Evolutionary conservation across 2,329 filamentous ascomycete genomes (phyloP).

Genomic region (Colletotrichum lindemuthianum): DNA sequence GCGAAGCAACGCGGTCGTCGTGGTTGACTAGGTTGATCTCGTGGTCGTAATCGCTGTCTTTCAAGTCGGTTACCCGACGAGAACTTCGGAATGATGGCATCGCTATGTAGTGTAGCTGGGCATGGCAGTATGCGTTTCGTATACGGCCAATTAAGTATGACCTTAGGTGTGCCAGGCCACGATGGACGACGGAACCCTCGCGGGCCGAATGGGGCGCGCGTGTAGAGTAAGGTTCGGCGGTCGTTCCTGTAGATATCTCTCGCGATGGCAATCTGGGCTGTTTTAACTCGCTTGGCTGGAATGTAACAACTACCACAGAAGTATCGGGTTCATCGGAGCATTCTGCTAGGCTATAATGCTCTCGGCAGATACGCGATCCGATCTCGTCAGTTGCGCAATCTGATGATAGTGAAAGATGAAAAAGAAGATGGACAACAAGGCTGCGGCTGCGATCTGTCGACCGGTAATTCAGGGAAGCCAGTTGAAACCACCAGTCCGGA

Average conservation of each 20-base stretch:
- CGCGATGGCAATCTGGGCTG: background rate
- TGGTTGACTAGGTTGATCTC: conserved; percentile 76
- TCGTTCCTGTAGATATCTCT: background rate
- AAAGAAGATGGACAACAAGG: conserved; percentile 1
- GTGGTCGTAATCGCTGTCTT: conserved; percentile 74
- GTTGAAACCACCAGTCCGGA: conserved; percentile 22
- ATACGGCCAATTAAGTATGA: background rate
- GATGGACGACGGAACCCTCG: background rate
- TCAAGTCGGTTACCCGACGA: conserved; percentile 64
- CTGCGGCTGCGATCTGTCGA: background rate
- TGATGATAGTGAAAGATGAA: too few species aligned
- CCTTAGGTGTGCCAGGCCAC: background rate
- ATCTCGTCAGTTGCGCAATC: too few species aligned
- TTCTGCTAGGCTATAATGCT: too few species aligned
- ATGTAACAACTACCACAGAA: background rate
- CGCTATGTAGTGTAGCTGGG: conserved; percentile 34
- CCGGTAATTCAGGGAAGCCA: conserved; percentile 15
- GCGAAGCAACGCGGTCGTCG: conserved; percentile 41
- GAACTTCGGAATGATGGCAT: conserved; percentile 57
- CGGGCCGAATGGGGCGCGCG: conserved; percentile 24
- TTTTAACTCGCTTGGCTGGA: background rate
- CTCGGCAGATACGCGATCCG: too few species aligned
- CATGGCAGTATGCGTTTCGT: conserved; percentile 1
- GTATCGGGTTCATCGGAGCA: too few species aligned
- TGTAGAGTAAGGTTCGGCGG: conserved; percentile 34